Evolutionary conservation across 441 rosid genomes (phyloP).

Genomic region (Aquilaria agallochum): DNA sequence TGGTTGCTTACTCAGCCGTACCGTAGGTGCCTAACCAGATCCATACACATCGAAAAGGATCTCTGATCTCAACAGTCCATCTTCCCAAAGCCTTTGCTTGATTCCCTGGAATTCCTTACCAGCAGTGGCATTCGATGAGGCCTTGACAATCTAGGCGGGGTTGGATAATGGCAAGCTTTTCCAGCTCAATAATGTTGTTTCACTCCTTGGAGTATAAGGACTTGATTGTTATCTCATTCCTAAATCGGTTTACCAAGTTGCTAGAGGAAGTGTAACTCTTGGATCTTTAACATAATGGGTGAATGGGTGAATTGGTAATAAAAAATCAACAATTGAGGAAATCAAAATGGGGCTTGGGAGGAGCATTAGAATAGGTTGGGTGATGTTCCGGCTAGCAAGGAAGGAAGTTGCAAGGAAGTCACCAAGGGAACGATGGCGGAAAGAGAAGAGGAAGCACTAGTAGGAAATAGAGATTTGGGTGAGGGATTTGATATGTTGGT

Average conservation of each 20-base stretch:
- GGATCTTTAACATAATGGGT: too few species aligned
- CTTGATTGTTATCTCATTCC: constrained; percentile 19
- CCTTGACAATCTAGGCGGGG: constrained; percentile 1
- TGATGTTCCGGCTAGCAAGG: too few species aligned
- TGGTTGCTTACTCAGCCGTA: constrained; percentile 42
- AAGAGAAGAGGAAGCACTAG: too few species aligned
- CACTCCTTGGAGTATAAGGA: not conserved
- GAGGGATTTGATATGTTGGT: too few species aligned
- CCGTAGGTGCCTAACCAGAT: constrained; percentile 47
- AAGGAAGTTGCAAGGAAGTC: too few species aligned
- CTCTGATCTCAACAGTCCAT: constrained; percentile 53
- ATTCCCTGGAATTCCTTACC: constrained; percentile 40
- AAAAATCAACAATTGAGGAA: too few species aligned
- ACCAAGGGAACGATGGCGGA: too few species aligned
- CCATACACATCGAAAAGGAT: constrained; percentile 27
- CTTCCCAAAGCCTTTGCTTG: constrained; percentile 36
- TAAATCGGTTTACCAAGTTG: constrained; percentile 22
- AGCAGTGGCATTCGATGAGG: constrained; percentile 10
- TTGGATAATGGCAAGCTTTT: constrained; percentile 9
- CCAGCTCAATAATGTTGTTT: not conserved
- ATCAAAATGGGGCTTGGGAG: too few species aligned
- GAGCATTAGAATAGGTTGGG: too few species aligned
- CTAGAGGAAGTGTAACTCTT: not conserved
- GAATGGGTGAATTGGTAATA: too few species aligned
- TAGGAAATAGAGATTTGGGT: too few species aligned